A percentile compares a stretch with the other conserved stretches of the same genome.
Conservation (phyloP, 768 basidiomycete species). For the Auriscalpium microsporum region DNA sequence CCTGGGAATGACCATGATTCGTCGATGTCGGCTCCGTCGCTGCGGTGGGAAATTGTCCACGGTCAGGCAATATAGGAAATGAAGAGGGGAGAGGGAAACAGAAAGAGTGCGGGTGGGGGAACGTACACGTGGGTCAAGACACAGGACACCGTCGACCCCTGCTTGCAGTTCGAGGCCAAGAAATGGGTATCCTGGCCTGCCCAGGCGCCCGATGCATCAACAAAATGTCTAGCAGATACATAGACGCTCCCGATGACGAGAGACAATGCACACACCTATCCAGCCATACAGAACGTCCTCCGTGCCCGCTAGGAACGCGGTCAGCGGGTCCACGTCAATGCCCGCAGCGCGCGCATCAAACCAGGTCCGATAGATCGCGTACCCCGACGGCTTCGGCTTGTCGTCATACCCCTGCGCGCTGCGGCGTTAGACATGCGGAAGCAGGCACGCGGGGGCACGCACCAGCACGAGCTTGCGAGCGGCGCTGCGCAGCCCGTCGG, state of each 20-base stretch:
- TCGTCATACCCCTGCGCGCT: conserved; percentile 18
- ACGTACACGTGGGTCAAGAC: conserved; percentile 18
- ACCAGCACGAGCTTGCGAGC: conserved; percentile 15
- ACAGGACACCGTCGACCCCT: conserved; percentile 15
- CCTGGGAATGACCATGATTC: conserved; percentile 18
- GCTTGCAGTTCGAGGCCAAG: conserved; percentile 13
- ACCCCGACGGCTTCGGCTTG: conserved; percentile 16
- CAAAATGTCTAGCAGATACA: not conserved
- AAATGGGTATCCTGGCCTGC: conserved; percentile 16
- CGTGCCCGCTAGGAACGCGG: conserved; percentile 7
- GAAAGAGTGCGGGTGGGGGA: too few relatives aligned
- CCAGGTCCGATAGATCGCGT: conserved; percentile 22
- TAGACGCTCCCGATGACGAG: not conserved
- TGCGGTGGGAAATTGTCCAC: not conserved
- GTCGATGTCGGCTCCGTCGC: conserved; percentile 17
- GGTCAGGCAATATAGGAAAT: not conserved
- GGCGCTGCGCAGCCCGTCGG: conserved; percentile 19
- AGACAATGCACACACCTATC: conserved; percentile 13
- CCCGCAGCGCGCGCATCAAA: conserved; percentile 16
- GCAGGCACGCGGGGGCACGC: not conserved
- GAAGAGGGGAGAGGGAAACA: not conserved
- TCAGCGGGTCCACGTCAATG: conserved; percentile 15
- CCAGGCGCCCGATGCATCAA: not conserved
- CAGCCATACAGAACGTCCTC: conserved; percentile 14
- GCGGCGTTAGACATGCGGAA: not conserved